Evolutionary conservation across 305 asterid genomes (phyloP), one percentile per base, ranked within the genome.

Genomic region (Salvia sclarea): DNA sequence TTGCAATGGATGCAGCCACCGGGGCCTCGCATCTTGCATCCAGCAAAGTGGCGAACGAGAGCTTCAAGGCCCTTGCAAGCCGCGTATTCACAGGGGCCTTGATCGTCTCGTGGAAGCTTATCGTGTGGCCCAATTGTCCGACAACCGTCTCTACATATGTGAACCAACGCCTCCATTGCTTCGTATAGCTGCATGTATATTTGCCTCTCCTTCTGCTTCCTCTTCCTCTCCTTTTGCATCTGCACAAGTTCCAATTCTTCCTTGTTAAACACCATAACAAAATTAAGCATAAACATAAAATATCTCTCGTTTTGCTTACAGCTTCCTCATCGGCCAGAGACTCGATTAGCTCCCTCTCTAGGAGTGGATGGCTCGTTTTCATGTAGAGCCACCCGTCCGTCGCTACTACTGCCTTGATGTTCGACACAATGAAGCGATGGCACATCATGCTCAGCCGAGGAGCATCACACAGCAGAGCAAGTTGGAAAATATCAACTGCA

Each of bases 161-260:
- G 98, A 53, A 93, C 92, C 6, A 91, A 82, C 11, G 96, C 96
- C 76, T 93, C 98, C 97, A 93, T 93, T 56, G 97, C 95, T 69
- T 90, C 98, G 64, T 85, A 87, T 16, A 93, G 64, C 65, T 86
- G 91, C 59, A 74, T 21, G 75, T 93, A 93, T 0, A 76, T 64
- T 64, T 82, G 82, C 24, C 83, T 82, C 84, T 91, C 91, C 0
- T 77, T 64, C 14, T 25, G 65, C 79, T 91, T 91, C 77, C 91
- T 83, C 13, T 13, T 48, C 79, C 82, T 75, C 56, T 79, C 82
- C 77, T 82, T 84, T 49, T 35, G 75, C 67, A 33, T 70, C 97
- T 93, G 91, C 4, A 76, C 5, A 41, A 53, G 21, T 33, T 38
- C 43, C 7, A 7, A n/a, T 20, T n/a, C 14, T 20, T 43, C 38